A percentile compares a stretch with the other conserved stretches of the same genome.
Conservation (phyloP, 129 eudicot genomes). For the Chrysanthemum seticuspe region DNA sequence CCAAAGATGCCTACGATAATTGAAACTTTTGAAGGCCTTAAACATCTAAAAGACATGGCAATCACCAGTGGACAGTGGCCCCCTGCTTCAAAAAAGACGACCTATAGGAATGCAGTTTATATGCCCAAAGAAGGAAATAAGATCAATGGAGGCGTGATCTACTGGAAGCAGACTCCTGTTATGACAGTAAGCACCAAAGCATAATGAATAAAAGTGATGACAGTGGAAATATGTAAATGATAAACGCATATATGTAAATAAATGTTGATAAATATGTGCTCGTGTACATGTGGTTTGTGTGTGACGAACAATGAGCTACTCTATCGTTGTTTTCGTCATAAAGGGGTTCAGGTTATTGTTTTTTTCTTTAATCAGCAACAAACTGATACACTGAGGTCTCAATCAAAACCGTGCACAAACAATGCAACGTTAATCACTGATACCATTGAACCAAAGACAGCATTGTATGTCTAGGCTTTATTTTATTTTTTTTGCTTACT, state of each 20-base stretch:
- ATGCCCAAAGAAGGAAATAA: constrained; percentile 36
- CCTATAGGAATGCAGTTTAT: constrained; percentile 40
- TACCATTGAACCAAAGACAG: too few species aligned
- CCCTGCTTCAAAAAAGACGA: constrained; percentile 42
- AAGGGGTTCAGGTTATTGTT: not conserved
- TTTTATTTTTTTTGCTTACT: too few species aligned
- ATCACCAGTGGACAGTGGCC: constrained; percentile 84
- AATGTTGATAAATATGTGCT: constrained; percentile 31
- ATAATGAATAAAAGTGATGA: not conserved
- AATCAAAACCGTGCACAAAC: too few species aligned
- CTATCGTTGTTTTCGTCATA: constrained; percentile 5
- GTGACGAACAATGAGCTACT: constrained; percentile 24
- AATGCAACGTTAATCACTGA: too few species aligned
- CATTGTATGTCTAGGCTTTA: too few species aligned
- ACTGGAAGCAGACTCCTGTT: constrained; percentile 55
- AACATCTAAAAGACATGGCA: constrained; percentile 76
- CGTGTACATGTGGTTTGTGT: constrained; percentile 28
- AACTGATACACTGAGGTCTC: not conserved
- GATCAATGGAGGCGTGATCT: constrained; percentile 43
- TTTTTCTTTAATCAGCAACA: not conserved
- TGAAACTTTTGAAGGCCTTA: constrained; percentile 68
- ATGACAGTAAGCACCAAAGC: constrained; percentile 21
- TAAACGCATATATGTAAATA: constrained; percentile 35
- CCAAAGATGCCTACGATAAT: constrained; percentile 81
- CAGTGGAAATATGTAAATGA: constrained; percentile 28